A percentile compares a stretch with the other conserved stretches of the same genome.
These are phyloP conservation scores for Carex scoparia DNA, from an alignment of 176 grass and related monocot genomes.

Conservation along the genomic window DNA sequence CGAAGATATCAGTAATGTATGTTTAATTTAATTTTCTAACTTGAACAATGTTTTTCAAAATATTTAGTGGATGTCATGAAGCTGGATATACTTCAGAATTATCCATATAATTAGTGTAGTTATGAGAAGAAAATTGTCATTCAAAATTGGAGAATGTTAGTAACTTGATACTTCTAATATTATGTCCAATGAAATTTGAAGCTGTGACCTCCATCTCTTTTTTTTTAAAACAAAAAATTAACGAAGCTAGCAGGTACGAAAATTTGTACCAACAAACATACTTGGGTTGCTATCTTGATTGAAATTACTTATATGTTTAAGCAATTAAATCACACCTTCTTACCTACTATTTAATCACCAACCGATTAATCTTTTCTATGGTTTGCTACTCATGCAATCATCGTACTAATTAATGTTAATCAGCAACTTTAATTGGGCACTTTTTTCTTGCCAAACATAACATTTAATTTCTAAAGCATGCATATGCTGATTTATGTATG, in stretches of 20 bases:
- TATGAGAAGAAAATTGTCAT: neutral
- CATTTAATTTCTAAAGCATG: neutral
- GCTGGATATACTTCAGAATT: no score
- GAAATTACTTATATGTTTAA: neutral
- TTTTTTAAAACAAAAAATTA: no score
- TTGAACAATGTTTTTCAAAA: no score
- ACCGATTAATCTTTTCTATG: neutral
- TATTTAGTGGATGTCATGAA: no score
- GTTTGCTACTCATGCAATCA: neutral
- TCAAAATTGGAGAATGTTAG: neutral
- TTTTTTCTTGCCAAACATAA: neutral
- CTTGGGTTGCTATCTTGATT: neutral
- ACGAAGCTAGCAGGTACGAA: no score
- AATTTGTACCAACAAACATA: neutral
- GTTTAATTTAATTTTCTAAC: no score
- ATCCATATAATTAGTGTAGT: neutral
- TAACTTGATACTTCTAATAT: no score
- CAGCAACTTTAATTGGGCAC: neutral
- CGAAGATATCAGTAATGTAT: no score
- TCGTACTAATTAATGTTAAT: neutral
- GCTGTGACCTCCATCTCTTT: no score
- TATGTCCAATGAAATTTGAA: no score
- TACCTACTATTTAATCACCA: neutral
- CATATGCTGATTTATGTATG: neutral
- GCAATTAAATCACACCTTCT: neutral